Conservation (phyloP, 441 rosid species). For the Melastoma candidum region DNA sequence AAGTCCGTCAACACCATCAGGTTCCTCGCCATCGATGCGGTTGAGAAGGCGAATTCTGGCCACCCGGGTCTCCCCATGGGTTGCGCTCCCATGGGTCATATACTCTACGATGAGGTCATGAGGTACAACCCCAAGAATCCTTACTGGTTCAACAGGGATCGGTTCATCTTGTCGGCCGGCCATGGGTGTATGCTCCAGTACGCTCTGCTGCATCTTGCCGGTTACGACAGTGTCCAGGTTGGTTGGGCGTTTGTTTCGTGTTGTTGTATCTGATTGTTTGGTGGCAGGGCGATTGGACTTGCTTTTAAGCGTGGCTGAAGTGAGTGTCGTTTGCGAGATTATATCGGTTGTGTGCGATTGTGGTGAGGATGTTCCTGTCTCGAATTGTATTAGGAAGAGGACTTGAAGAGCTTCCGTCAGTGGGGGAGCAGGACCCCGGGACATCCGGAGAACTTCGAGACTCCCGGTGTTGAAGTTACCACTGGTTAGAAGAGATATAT, state of each 20-base stretch:
- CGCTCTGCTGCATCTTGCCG: slow-evolving; percentile 95
- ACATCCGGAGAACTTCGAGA: slow-evolving; percentile 99
- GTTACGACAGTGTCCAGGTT: slow-evolving; percentile 87
- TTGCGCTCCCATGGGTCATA: slow-evolving; percentile 94
- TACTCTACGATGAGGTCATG: slow-evolving; percentile 94
- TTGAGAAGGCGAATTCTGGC: slow-evolving; percentile 98
- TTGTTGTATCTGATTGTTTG: too few species aligned
- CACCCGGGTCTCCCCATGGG: slow-evolving; percentile 99
- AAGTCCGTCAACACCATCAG: slow-evolving; percentile 85
- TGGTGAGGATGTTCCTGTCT: too few species aligned
- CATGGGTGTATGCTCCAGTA: slow-evolving; percentile 99
- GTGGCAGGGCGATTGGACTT: too few species aligned
- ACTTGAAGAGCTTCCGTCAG: slow-evolving; percentile 83
- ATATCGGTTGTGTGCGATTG: too few species aligned
- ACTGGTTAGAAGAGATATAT: slow-evolving; percentile 50
- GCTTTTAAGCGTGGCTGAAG: too few species aligned
- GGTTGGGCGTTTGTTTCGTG: too few species aligned
- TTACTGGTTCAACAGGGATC: slow-evolving; percentile 96
- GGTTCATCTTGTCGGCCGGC: slow-evolving; percentile 94
- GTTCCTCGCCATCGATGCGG: slow-evolving; percentile 88
- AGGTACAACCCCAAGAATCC: slow-evolving; percentile 95
- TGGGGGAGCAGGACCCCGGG: slow-evolving; percentile 98
- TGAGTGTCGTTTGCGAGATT: too few species aligned
- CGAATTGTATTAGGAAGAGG: slow-evolving; percentile 56
- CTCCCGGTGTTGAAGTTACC: slow-evolving; percentile 98